A percentile compares a stretch with the other conserved stretches of the same genome.
These are phyloP conservation scores for Dalechampia spathulata DNA, from an alignment of 441 rosid species.

Conservation along the genomic window DNA sequence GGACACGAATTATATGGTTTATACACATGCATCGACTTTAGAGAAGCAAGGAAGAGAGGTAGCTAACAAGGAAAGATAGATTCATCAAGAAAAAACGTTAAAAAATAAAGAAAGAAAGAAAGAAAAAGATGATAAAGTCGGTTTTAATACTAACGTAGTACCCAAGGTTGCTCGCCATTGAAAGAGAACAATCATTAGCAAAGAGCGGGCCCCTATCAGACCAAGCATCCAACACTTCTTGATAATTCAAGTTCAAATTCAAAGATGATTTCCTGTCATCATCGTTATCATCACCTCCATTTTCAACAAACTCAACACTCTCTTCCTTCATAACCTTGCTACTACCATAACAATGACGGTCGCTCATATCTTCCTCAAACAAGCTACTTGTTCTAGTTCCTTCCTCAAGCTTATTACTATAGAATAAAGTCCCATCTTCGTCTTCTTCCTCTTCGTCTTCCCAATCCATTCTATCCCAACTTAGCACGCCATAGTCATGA, in stretches of 20 bases:
- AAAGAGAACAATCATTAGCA: conserved; percentile 28
- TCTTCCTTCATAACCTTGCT: conserved; percentile 25
- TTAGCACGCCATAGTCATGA: conserved; percentile 3
- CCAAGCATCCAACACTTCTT: conserved; percentile 76
- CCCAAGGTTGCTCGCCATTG: conserved; percentile 24
- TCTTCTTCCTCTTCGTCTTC: conserved; percentile 23
- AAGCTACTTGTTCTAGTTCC: background rate
- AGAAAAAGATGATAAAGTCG: background rate
- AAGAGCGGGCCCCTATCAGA: conserved; percentile 46
- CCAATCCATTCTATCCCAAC: conserved; percentile 36
- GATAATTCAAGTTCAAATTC: conserved; percentile 68
- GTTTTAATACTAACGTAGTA: conserved; percentile 38
- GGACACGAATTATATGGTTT: no score
- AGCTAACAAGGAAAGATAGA: no score
- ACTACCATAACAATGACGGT: background rate
- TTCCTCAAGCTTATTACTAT: background rate
- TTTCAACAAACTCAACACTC: conserved; percentile 28
- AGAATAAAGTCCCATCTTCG: conserved; percentile 16
- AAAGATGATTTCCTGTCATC: conserved; percentile 27
- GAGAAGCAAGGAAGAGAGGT: no score
- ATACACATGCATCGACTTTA: no score
- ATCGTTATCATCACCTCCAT: no score
- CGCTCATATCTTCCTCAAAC: conserved; percentile 15
- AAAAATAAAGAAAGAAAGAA: background rate
- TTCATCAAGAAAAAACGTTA: background rate